A percentile compares a stretch with the other conserved stretches of the same genome.
These are phyloP conservation scores for Herpetomonas samuelpessoai DNA, from an alignment of 208 protist genomes.

Conservation along the genomic window DNA sequence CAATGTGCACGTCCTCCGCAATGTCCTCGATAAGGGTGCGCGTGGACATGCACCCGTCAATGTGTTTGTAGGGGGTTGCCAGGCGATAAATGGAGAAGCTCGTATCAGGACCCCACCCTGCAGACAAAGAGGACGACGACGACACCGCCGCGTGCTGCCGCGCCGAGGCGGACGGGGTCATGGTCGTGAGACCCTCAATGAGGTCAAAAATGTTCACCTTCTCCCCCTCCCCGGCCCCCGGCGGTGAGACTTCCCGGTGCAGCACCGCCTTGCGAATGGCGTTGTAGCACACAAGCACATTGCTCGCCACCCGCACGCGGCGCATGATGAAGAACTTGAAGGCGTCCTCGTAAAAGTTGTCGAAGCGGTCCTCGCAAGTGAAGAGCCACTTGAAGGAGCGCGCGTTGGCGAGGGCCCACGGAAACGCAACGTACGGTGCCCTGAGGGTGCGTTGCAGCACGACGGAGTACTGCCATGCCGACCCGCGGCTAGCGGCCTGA, in stretches of 20 bases:
- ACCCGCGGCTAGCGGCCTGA: neutral
- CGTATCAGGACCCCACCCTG: conserved; percentile 6
- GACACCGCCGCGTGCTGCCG: neutral
- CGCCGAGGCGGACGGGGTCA: neutral
- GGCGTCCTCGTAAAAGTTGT: conserved; percentile 28
- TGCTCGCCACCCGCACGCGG: conserved; percentile 50
- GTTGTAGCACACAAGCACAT: conserved; percentile 42
- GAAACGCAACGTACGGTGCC: conserved; percentile 27
- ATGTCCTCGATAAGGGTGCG: conserved; percentile 26
- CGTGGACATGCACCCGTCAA: conserved; percentile 11
- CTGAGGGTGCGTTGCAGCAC: conserved; percentile 11
- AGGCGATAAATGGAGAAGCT: conserved; percentile 25
- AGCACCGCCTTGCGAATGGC: conserved; percentile 45
- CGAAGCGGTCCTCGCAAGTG: conserved; percentile 35
- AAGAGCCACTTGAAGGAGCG: conserved; percentile 57
- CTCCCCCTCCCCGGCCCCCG: neutral
- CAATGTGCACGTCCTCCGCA: conserved; percentile 57
- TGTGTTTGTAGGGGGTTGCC: conserved; percentile 29
- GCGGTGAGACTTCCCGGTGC: conserved; percentile 12
- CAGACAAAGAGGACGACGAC: neutral
- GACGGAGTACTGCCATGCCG: neutral
- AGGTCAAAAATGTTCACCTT: conserved; percentile 50
- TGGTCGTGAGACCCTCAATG: conserved; percentile 18
- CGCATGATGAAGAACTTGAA: conserved; percentile 60
- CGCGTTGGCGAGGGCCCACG: conserved; percentile 48